A percentile compares a stretch with the other conserved stretches of the same genome.
These are phyloP conservation scores for Zygnema circumcarinatum DNA, from an alignment of 139 green algal genomes.

Conservation along the genomic window DNA sequence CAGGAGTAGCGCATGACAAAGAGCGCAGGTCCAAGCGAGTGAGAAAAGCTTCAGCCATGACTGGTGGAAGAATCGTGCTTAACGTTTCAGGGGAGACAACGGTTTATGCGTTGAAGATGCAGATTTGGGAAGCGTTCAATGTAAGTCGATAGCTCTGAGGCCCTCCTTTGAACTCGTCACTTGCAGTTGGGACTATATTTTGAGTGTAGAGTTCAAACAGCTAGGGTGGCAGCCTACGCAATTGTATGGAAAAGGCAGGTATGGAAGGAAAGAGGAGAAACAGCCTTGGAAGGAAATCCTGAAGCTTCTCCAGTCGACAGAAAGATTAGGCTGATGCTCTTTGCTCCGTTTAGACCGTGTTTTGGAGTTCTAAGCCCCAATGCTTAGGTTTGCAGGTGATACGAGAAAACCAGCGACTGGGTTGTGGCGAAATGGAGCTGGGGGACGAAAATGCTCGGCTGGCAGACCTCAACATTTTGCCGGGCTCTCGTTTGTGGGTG, in stretches of 20 bases:
- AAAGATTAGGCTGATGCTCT: too few species aligned
- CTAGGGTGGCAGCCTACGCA: too few species aligned
- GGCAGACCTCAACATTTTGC: constrained; percentile 28
- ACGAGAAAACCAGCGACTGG: constrained; percentile 42
- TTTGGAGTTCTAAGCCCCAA: too few species aligned
- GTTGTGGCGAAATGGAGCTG: constrained; percentile 33
- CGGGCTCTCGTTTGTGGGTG: constrained; percentile 44
- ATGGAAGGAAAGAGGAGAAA: too few species aligned
- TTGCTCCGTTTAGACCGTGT: too few species aligned
- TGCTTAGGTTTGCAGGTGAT: constrained; percentile 22
- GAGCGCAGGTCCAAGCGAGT: constrained; percentile 38
- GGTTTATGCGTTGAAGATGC: constrained; percentile 51
- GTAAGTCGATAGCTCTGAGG: constrained; percentile 11
- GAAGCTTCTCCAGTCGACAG: too few species aligned
- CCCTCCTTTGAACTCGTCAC: not conserved
- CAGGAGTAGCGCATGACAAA: constrained; percentile 17
- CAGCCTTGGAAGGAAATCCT: too few species aligned
- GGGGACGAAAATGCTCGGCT: constrained; percentile 20
- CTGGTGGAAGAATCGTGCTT: constrained; percentile 9
- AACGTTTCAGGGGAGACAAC: constrained; percentile 33
- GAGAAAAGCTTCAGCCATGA: constrained; percentile 39
- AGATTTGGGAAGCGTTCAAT: constrained; percentile 47
- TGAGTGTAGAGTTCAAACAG: too few species aligned
- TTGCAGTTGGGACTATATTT: too few species aligned
- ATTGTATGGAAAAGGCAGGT: too few species aligned